Evolutionary conservation across 805 yeast genomes (phyloP), one percentile per base, ranked within the genome.

Genomic region (Allodekkera sacchari): DNA sequence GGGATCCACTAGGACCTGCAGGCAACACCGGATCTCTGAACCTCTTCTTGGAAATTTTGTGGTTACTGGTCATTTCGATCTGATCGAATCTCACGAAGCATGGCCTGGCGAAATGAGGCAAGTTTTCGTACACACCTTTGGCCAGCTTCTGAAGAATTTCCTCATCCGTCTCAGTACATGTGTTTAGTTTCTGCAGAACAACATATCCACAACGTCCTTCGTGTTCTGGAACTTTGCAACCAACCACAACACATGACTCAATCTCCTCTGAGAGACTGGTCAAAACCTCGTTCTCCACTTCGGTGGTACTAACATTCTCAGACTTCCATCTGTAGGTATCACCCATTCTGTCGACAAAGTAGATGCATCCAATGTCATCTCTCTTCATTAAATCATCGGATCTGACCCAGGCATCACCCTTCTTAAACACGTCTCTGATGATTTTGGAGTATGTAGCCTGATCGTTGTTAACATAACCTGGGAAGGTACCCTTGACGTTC

Each of bases 261-360:
- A 81, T 61, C 16, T 54, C 59, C 18, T 61, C 52, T 4, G 58
- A 36, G 9, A 39, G 16, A 18, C 27, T 33, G 30, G 61, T 52
- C 56, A 71, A 66, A 18, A 83, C 56, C 50, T 76, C 78, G 49
- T 79, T 82, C 52, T 89, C 96, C 24, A 88, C 96, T 59, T 88
- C 96, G 21, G 88, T 78, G 10, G 96, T 87, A 12, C 92, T 77
- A 8, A 89, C 96, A 54, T 88, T 88, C 59, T 88, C 97, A 2
- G 94, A 81, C 60, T 85, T 89, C 97, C 97, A 88, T 45, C 97
- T 68, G 63, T 83, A 88, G 0, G 96, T 89, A 51, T 88, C 97
- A 25, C 97, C 97, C 48, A 89, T 59, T 49, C 97, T 66, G 62
- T 88, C 97, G 27, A 87, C 84, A 55, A 88, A 88, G 57, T 80